Conservation (phyloP, 2,329 filamentous ascomycete genomes). For the Aaosphaeria arxii region DNA sequence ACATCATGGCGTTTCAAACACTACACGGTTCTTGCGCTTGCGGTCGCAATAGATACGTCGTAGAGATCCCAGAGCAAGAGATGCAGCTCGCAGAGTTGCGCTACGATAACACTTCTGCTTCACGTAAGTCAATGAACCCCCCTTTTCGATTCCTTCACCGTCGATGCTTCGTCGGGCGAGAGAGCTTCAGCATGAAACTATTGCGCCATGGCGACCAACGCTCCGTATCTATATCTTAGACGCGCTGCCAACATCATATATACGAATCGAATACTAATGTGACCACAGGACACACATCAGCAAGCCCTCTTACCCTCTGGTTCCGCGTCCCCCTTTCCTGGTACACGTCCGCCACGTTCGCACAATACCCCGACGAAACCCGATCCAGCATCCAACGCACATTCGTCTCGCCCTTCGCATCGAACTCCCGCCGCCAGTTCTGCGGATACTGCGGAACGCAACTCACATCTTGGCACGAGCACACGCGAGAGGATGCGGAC, state of each 20-base stretch:
- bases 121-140: slow-evolving; percentile 59
- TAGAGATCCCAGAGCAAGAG: slow-evolving; percentile 63
- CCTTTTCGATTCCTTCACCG: neutral
- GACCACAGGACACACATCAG: slow-evolving; percentile 58
- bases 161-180: neutral
- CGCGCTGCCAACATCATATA: too few species aligned
- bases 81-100: slow-evolving; percentile 59
- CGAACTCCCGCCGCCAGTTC: slow-evolving; percentile 69
- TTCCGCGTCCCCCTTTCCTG: slow-evolving; percentile 77
- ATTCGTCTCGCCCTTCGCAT: slow-evolving; percentile 41
- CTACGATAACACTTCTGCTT: slow-evolving; percentile 67
- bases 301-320: slow-evolving; percentile 73
- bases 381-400: slow-evolving; percentile 44
- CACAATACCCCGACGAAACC: slow-evolving; percentile 74
- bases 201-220: too few species aligned
- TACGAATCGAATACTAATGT: neutral
- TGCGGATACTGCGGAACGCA: slow-evolving; percentile 91
- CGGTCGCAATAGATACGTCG: slow-evolving; percentile 78
- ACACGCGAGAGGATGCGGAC: slow-evolving; percentile 66
- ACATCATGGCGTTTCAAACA: slow-evolving; percentile 40
- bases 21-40: slow-evolving; percentile 80
- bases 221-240: too few species aligned
- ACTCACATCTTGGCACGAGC: slow-evolving; percentile 78
- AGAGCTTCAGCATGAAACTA: too few species aligned
- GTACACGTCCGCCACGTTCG: slow-evolving; percentile 73